These are phyloP conservation scores for Kwoniella bestiolae DNA, from an alignment of 768 basidiomycete genomes.

Conservation along the genomic window DNA sequence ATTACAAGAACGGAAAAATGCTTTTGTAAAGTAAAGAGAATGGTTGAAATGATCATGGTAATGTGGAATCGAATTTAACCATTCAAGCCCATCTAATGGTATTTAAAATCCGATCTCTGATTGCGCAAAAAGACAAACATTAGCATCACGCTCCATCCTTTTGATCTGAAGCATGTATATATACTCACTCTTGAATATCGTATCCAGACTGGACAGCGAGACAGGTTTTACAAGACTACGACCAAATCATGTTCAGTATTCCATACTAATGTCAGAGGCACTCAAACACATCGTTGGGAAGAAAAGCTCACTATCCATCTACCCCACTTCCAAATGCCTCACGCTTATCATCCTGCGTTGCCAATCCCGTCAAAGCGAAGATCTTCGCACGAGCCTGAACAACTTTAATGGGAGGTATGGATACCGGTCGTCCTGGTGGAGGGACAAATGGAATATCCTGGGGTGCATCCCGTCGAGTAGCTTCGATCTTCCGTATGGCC, in stretches of 20 bases:
- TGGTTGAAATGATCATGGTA: not conserved
- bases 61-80: not conserved
- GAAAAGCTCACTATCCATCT: slow-evolving; percentile 81
- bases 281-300: not conserved
- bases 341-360: slow-evolving; percentile 88
- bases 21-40: not conserved
- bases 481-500: slow-evolving; percentile 79
- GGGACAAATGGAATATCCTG: slow-evolving; percentile 18
- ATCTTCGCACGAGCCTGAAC: slow-evolving; percentile 60
- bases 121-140: not conserved
- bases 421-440: slow-evolving; percentile 20
- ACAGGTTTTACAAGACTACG: slow-evolving; percentile 81
- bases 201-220: slow-evolving; percentile 83
- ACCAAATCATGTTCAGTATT: slow-evolving; percentile 2
- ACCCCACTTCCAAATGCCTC: slow-evolving; percentile 90
- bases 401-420: slow-evolving; percentile 42
- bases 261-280: not conserved
- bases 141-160: too few relatives aligned
- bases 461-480: slow-evolving; percentile 51
- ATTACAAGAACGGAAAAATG: not conserved
- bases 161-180: not conserved
- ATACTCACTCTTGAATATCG: slow-evolving; percentile 53
- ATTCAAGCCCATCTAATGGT: too few relatives aligned
- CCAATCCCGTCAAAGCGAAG: slow-evolving; percentile 89
- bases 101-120: slow-evolving; percentile 42